A percentile compares a stretch with the other conserved stretches of the same genome.
phyloP scores from a whole-genome alignment of 106 monocot genomes.

The Dioscorea alata region DNA sequence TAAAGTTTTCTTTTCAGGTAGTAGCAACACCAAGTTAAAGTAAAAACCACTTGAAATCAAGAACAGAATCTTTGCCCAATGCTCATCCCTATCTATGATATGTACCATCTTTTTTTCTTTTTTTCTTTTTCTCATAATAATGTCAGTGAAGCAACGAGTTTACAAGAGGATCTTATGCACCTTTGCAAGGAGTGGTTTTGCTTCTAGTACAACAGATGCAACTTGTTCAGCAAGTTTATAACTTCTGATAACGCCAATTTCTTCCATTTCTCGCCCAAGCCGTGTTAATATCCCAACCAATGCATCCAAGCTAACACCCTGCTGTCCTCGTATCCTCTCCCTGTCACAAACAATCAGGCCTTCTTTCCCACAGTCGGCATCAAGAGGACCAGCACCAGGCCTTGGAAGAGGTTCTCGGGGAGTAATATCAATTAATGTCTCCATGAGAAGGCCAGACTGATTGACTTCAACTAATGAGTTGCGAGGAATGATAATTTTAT shows the following conservation, averaged over 20 bases:
- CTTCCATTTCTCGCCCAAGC: slow-evolving; percentile 87
- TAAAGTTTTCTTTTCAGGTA: too few relatives aligned
- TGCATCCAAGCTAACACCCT: slow-evolving; percentile 94
- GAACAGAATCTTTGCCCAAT: too few relatives aligned
- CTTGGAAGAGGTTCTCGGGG: slow-evolving; percentile 86
- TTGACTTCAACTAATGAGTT: slow-evolving; percentile 94
- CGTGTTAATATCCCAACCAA: slow-evolving; percentile 92
- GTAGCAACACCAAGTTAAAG: too few relatives aligned
- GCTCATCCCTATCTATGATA: too few relatives aligned
- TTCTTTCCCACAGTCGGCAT: slow-evolving; percentile 64
- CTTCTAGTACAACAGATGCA: slow-evolving; percentile 66
- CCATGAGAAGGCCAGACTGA: slow-evolving; percentile 98
- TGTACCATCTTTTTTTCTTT: too few relatives aligned
- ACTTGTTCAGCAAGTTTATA: slow-evolving; percentile 87
- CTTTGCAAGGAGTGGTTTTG: slow-evolving; percentile 83
- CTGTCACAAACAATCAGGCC: slow-evolving; percentile 85
- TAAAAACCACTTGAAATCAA: too few relatives aligned
- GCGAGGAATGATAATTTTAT: slow-evolving; percentile 78
- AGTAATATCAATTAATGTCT: slow-evolving; percentile 89
- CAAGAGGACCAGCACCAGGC: slow-evolving; percentile 68
- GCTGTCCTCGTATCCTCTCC: slow-evolving; percentile 67
- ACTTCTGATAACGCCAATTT: slow-evolving; percentile 63
- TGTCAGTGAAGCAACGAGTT: too few relatives aligned
- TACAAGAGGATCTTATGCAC: slow-evolving; percentile 11
- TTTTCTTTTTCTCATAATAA: too few relatives aligned